Base-by-base conservation (phyloP, 148 eudicot species). In the Rhododendron henanense region DNA sequence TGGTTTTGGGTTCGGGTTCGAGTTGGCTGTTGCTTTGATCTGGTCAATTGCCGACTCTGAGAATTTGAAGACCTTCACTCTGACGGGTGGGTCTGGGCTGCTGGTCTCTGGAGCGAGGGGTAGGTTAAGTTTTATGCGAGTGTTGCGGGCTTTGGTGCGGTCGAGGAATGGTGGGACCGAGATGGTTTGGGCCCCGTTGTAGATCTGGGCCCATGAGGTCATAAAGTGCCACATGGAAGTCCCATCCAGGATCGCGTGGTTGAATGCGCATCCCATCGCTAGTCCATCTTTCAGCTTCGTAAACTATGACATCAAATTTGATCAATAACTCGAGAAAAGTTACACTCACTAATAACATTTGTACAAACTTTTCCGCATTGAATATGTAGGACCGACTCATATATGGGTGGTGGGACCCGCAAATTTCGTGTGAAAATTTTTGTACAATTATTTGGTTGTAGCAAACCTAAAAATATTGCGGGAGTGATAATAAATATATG, bases 191-290 rank as follows among this genome's bases (percentile, higher is more conserved):
- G 94, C 81, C 83, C 99, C 98, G n/a, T 80, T 78, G 86, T 0
- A 93, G 51, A 94, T 88, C 51, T 91, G 90, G 88, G 99, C 96
- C 99, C 99, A 94, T 39, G 98, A 93, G 76, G 87, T 93, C 98
- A 95, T 95, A 89, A 96, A 95, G 91, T 96, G 99, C 99, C 99
- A 96, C 59, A 97, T 95, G 87, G 98, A 89, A 53, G 98, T 90
- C 28, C 98, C 99, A 53, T 96, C 99, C n/a, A 95, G 89, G 55
- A 96, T 90, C 1, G 97, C 93, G 84, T 96, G 98, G 90, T 96
- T 96, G 87, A 96, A 95, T 14, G 99, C 99, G 15, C 91, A 92
- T n/a, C 99, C 98, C 88, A 96, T 90, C 55, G 91, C 96, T 28
- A 96, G 85, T 44, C 99, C 99, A 87, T 96, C 98, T 79, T 92